Conservation (phyloP, 176 grass and related monocot genomes). For the Melocanna baccifera region DNA sequence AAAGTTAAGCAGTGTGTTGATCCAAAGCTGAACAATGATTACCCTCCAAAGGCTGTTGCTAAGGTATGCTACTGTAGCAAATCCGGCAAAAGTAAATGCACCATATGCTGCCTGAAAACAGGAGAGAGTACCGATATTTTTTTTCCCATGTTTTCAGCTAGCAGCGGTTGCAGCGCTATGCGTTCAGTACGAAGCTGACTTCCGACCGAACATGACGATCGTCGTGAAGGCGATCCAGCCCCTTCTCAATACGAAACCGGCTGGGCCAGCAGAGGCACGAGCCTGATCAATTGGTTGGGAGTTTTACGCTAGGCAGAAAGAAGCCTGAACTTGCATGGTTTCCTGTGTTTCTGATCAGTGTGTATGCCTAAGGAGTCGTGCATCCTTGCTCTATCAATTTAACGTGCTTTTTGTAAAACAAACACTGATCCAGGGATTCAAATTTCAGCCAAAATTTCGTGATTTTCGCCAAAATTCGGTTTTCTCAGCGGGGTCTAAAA, state of each 20-base stretch:
- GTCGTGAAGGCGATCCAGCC: conserved; percentile 81
- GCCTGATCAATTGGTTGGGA: conserved; percentile 30
- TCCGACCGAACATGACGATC: conserved; percentile 91
- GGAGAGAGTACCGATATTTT: background rate
- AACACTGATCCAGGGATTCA: background rate
- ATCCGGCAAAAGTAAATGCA: background rate
- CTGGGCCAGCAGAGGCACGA: conserved; percentile 10
- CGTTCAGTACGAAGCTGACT: conserved; percentile 78
- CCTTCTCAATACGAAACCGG: conserved; percentile 63
- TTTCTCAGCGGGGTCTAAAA: too few relatives aligned
- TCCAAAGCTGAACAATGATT: conserved; percentile 75
- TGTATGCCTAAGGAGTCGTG: background rate
- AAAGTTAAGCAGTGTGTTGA: conserved; percentile 91
- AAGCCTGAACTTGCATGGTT: conserved; percentile 15
- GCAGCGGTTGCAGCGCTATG: conserved; percentile 77
- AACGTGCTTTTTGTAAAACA: conserved; percentile 31
- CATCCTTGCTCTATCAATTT: conserved; percentile 8
- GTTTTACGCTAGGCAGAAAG: background rate
- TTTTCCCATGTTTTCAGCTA: conserved; percentile 37
- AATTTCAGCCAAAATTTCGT: too few relatives aligned
- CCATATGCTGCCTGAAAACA: background rate
- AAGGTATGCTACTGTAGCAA: conserved; percentile 49
- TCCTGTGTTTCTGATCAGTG: background rate
- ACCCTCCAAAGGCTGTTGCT: conserved; percentile 85
- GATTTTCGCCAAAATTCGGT: too few relatives aligned